Base-by-base conservation (phyloP, 2,329 filamentous ascomycete species). In the Botryotinia convoluta region DNA sequence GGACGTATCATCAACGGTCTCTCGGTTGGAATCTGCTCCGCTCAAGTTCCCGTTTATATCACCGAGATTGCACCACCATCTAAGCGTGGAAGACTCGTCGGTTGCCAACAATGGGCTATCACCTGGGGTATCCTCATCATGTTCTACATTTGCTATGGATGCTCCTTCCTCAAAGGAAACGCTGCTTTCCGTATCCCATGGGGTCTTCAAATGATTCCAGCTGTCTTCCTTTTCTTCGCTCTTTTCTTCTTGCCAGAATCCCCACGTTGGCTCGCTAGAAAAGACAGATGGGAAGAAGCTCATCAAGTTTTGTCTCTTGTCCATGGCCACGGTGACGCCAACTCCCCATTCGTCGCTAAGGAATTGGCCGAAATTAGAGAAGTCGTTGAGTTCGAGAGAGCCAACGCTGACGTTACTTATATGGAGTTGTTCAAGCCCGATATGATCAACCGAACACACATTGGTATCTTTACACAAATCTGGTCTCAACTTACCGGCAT, bases 401-500 rank as follows among this genome's bases (percentile, higher is more conserved):
- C 86, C 39, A 92, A 93, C 79, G 84, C 89, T 22, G 87, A 94
- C 76, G 91, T 93, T 32, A 89, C 88, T 14, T 93, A 92, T 80
- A 77, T 90, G 2, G 92, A 95, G 79, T 86, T 96, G 0, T 87
- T 96, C 83, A 88, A 86, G 77, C 92, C 92, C 1, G 84, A 84
- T n/a, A 93, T 93, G 89, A 85, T 93, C 80, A 91, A 93, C 82
- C 88, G 92, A 44, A 92, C 91, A 14, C 84, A 90, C 76, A 90
- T 93, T 75, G 92, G 91, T 75, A 79, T 93, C 60, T 93, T 92
- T 80, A 91, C 86, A 1, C 92, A 94, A 82, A 90, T 94, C 78
- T 94, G 92, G 92, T 90, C 87, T 18, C 92, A 94, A 80, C 82
- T 94, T 65, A 93, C 91, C 0, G 92, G 92, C 29, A 93, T 93